Evolutionary conservation across 2,329 filamentous ascomycete genomes (phyloP).

Genomic region (Colletotrichum euphorbiae): DNA sequence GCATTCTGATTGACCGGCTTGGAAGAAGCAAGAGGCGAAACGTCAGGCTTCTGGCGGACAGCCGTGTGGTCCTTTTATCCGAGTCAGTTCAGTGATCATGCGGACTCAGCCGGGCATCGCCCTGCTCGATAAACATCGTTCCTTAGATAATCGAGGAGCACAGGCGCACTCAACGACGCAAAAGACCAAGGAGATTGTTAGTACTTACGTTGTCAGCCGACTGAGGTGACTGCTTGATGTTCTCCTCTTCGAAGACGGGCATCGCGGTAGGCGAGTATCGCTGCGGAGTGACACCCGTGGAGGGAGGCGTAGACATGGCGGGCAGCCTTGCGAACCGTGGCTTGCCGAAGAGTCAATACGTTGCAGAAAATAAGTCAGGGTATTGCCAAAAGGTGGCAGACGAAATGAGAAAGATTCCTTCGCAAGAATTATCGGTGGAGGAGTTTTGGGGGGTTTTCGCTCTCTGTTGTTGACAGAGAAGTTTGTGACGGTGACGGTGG

Average conservation of each 20-base stretch:
- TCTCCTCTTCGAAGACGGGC: slow-evolving; percentile 42
- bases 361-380: slow-evolving; percentile 33
- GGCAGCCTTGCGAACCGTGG: slow-evolving; percentile 6
- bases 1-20: slow-evolving; percentile 67
- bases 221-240: slow-evolving; percentile 28
- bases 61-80: neutral
- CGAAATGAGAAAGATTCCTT: slow-evolving; percentile 36
- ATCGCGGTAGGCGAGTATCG: slow-evolving; percentile 34
- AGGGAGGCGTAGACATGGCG: slow-evolving; percentile 37
- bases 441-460: slow-evolving; percentile 1
- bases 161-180: neutral
- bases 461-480: slow-evolving; percentile 17
- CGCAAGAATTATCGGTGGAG: slow-evolving; percentile 17
- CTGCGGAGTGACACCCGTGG: slow-evolving; percentile 21
- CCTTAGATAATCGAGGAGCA: neutral
- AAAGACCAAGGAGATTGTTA: neutral
- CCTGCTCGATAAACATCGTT: neutral
- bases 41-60: slow-evolving; percentile 53
- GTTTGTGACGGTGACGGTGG: slow-evolving; percentile 19
- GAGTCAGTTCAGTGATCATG: neutral
- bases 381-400: slow-evolving; percentile 35
- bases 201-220: slow-evolving; percentile 18
- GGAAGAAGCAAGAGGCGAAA: slow-evolving; percentile 62
- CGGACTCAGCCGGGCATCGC: neutral
- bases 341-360: slow-evolving; percentile 20